These are phyloP conservation scores for Rhynchospora pubera DNA, from an alignment of 176 grass and related monocot species.

Conservation along the genomic window DNA sequence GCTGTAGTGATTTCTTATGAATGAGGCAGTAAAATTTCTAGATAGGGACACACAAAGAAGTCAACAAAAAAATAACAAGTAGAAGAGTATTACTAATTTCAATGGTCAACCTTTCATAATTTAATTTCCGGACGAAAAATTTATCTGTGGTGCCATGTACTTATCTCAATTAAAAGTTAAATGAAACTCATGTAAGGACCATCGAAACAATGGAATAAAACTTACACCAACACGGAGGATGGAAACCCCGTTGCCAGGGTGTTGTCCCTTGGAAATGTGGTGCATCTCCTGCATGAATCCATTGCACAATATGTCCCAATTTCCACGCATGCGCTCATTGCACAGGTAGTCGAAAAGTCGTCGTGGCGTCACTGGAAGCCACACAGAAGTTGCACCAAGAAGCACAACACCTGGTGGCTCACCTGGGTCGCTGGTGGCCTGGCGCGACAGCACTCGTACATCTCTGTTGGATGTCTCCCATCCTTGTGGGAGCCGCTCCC, in stretches of 20 bases:
- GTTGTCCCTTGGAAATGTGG: constrained; percentile 22
- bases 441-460: constrained; percentile 62
- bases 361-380: constrained; percentile 51
- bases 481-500: constrained; percentile 53
- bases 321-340: constrained; percentile 51
- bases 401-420: constrained; percentile 75
- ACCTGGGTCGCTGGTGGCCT: constrained; percentile 68
- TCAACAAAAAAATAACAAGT: background rate
- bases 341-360: constrained; percentile 72
- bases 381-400: constrained; percentile 71
- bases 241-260: constrained; percentile 37
- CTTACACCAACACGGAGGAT: constrained; percentile 52
- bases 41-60: background rate
- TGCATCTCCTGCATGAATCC: constrained; percentile 37
- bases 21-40: background rate
- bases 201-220: background rate
- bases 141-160: background rate
- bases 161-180: background rate
- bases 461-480: constrained; percentile 45
- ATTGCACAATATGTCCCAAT: constrained; percentile 89
- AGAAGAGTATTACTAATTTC: background rate
- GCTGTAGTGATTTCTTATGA: background rate
- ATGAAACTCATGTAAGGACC: background rate
- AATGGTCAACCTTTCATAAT: background rate
- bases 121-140: background rate